phyloP scores from a whole-genome alignment of 139 green algal species.

The Mesostigma viride region DNA sequence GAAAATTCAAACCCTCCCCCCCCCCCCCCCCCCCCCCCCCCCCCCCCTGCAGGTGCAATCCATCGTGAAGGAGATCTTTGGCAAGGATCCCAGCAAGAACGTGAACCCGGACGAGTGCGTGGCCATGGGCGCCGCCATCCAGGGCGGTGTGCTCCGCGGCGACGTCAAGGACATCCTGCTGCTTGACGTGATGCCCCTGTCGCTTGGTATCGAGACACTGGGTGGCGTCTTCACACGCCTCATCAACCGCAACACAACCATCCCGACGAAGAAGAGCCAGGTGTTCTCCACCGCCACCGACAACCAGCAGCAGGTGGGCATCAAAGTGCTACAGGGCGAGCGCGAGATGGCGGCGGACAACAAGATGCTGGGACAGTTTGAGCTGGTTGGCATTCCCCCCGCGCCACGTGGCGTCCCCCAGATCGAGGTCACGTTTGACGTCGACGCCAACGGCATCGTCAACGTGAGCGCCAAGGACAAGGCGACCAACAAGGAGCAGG shows the following conservation, averaged over 20 bases:
- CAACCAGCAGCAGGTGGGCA: conserved; percentile 93
- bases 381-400: conserved; percentile 86
- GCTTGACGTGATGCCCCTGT: conserved; percentile 96
- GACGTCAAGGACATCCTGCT: conserved; percentile 97
- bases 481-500: conserved; percentile 88
- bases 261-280: conserved; percentile 44
- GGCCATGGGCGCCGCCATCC: conserved; percentile 91
- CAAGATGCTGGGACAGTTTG: conserved; percentile 97
- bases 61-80: conserved; percentile 89
- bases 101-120: conserved; percentile 99
- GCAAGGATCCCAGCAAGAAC: conserved; percentile 66
- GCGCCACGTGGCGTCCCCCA: conserved; percentile 86
- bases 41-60: too few species aligned
- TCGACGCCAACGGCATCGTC: conserved; percentile 70
- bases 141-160: conserved; percentile 84
- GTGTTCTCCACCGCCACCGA: conserved; percentile 91
- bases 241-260: conserved; percentile 98
- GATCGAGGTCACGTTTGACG: conserved; percentile 95
- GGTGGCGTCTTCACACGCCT: conserved; percentile 97
- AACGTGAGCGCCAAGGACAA: conserved; percentile 89
- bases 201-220: conserved; percentile 96
- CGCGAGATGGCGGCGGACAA: conserved; percentile 98
- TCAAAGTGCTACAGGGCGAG: conserved; percentile 99
- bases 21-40: too few species aligned
- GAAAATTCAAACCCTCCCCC: too few species aligned